These are phyloP conservation scores for Comarum palustre DNA, from an alignment of 306 rosid genomes.

Conservation along the genomic window DNA sequence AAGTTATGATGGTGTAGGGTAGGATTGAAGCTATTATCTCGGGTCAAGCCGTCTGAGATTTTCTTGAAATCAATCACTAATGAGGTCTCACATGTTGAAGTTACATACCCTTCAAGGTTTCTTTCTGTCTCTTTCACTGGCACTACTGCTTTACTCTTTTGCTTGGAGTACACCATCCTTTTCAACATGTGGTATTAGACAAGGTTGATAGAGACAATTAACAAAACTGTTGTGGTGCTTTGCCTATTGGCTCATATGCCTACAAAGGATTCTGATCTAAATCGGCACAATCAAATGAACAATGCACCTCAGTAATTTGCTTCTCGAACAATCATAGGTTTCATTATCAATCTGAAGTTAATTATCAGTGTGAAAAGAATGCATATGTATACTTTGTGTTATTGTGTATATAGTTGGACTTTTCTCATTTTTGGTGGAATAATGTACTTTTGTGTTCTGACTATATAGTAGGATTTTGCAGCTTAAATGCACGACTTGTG, in stretches of 20 bases:
- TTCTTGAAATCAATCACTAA: conserved; percentile 74
- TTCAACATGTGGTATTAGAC: not conserved
- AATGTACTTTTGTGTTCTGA: not conserved
- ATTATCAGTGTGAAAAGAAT: not conserved
- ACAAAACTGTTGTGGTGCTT: not conserved
- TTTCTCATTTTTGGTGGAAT: not conserved
- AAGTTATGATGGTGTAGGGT: conserved; percentile 43
- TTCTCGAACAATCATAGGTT: not conserved
- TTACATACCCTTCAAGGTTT: conserved; percentile 84
- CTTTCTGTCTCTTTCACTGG: conserved; percentile 22
- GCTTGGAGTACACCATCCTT: not conserved
- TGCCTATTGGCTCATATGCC: not conserved
- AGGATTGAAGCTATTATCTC: conserved; percentile 73
- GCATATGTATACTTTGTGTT: too few relatives aligned
- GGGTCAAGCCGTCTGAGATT: conserved; percentile 87
- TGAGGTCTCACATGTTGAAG: conserved; percentile 68
- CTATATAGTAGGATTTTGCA: conserved; percentile 34
- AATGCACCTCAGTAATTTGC: not conserved
- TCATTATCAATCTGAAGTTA: not conserved
- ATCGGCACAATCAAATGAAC: not conserved
- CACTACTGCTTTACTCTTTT: not conserved
- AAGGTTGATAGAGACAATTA: not conserved
- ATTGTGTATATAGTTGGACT: not conserved
- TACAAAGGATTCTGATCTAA: not conserved
- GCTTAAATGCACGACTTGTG: conserved; percentile 78